A percentile compares a stretch with the other conserved stretches of the same genome.
Conservation (phyloP, 192 early-diverging fungal species). For the Coemansia sp. region DNA sequence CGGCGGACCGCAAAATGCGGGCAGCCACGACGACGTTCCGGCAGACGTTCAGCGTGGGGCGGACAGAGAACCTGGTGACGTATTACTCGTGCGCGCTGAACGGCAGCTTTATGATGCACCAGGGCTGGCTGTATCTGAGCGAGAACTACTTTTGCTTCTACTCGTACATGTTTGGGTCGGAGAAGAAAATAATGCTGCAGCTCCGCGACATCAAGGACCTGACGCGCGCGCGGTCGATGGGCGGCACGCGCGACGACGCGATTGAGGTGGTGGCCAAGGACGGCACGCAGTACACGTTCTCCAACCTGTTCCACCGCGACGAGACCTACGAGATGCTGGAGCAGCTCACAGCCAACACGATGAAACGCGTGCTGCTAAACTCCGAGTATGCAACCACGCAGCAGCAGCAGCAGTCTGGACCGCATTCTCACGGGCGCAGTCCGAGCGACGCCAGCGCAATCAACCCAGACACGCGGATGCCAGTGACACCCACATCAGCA, state of each 20-base stretch:
- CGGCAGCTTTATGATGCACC: conserved; percentile 72
- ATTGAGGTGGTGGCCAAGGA: conserved; percentile 85
- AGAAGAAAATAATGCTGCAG: conserved; percentile 89
- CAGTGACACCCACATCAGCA: neutral
- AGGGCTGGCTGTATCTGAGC: conserved; percentile 98
- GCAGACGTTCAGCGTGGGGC: conserved; percentile 79
- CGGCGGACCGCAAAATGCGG: conserved; percentile 82
- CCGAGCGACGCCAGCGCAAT: conserved; percentile 5
- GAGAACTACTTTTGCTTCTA: conserved; percentile 94
- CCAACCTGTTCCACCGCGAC: conserved; percentile 95
- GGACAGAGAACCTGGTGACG: conserved; percentile 84
- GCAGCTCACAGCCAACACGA: conserved; percentile 82
- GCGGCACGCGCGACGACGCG: conserved; percentile 85
- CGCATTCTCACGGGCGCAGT: conserved; percentile 5
- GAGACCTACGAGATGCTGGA: conserved; percentile 96
- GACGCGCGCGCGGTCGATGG: conserved; percentile 83
- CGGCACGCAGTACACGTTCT: conserved; percentile 77
- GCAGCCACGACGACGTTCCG: conserved; percentile 84
- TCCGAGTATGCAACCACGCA: conserved; percentile 51
- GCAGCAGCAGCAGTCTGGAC: conserved; percentile 15
- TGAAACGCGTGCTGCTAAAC: conserved; percentile 84
- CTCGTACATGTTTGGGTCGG: conserved; percentile 88
- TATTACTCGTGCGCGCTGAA: conserved; percentile 95
- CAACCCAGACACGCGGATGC: conserved; percentile 22
- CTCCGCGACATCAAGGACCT: conserved; percentile 91